These are phyloP conservation scores for Fusarium bactridioides DNA, from an alignment of 2,329 filamentous ascomycete genomes.

Conservation along the genomic window DNA sequence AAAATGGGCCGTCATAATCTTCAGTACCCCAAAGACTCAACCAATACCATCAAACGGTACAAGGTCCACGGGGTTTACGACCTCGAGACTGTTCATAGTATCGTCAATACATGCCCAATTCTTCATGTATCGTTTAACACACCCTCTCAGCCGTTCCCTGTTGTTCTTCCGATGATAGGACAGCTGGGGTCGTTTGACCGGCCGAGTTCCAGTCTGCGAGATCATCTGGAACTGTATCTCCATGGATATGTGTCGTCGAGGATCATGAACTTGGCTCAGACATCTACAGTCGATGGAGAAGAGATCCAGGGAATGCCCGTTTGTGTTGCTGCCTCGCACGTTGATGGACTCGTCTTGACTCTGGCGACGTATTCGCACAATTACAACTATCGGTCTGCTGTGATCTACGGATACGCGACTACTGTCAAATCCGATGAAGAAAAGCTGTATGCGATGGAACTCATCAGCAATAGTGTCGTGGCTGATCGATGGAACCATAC, in stretches of 20 bases:
- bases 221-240: slow-evolving; percentile 79
- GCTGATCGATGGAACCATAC: slow-evolving; percentile 73
- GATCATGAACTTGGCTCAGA: slow-evolving; percentile 69
- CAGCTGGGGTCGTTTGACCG: slow-evolving; percentile 76
- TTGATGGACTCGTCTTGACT: slow-evolving; percentile 82
- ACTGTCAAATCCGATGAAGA: slow-evolving; percentile 73
- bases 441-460: slow-evolving; percentile 79
- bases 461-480: slow-evolving; percentile 79
- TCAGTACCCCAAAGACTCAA: slow-evolving; percentile 69
- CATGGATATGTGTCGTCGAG: slow-evolving; percentile 86
- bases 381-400: slow-evolving; percentile 86
- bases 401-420: slow-evolving; percentile 77
- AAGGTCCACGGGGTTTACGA: slow-evolving; percentile 74
- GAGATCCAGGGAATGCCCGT: slow-evolving; percentile 68
- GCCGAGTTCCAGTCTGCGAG: slow-evolving; percentile 67
- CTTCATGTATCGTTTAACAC: slow-evolving; percentile 81
- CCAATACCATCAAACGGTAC: slow-evolving; percentile 73
- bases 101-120: slow-evolving; percentile 79
- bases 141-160: slow-evolving; percentile 73
- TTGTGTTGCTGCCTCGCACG: slow-evolving; percentile 74
- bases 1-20: slow-evolving; percentile 52
- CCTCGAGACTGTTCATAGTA: slow-evolving; percentile 73
- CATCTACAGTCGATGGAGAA: neutral
- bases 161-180: slow-evolving; percentile 85
- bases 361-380: slow-evolving; percentile 82